Percentiles rank a stretch among this genome's conserved stretches.
Conservation (phyloP, 495 filamentous ascomycete genomes). For the Trichoderma gamsii region DNA sequence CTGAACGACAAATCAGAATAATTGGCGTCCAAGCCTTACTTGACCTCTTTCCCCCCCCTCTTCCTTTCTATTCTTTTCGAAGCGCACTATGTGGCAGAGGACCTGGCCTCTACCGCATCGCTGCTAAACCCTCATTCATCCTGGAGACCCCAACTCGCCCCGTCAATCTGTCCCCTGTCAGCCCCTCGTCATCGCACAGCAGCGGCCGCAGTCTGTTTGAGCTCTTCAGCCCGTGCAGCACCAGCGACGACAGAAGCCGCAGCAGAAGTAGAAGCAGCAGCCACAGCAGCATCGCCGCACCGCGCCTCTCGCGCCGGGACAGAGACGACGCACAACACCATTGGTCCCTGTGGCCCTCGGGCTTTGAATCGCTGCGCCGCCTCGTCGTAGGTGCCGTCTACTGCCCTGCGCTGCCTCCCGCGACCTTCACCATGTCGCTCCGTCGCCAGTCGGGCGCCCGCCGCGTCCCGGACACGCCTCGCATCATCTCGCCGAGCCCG, state of each 20-base stretch:
- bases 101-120: conserved; percentile 30
- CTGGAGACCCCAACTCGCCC: conserved; percentile 15
- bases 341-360: conserved; percentile 36
- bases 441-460: conserved; percentile 26
- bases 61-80: background rate
- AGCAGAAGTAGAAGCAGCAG: background rate
- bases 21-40: background rate
- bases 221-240: background rate
- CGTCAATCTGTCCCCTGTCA: conserved; percentile 13
- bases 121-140: conserved; percentile 17
- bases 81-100: conserved; percentile 28
- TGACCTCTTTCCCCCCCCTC: background rate
- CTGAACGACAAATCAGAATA: background rate
- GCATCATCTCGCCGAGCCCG: conserved; percentile 66
- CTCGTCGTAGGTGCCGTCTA: conserved; percentile 47
- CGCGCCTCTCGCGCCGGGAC: conserved; percentile 41
- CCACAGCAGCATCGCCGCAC: conserved; percentile 17
- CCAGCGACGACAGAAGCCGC: background rate
- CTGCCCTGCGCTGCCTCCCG: conserved; percentile 41
- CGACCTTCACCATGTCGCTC: conserved; percentile 37
- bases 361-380: conserved; percentile 38
- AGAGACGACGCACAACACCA: conserved; percentile 28
- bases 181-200: conserved; percentile 13
- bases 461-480: conserved; percentile 55
- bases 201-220: conserved; percentile 5